These are phyloP conservation scores for Diplodia intermedia DNA, from an alignment of 2,329 filamentous ascomycete species.

Conservation along the genomic window DNA sequence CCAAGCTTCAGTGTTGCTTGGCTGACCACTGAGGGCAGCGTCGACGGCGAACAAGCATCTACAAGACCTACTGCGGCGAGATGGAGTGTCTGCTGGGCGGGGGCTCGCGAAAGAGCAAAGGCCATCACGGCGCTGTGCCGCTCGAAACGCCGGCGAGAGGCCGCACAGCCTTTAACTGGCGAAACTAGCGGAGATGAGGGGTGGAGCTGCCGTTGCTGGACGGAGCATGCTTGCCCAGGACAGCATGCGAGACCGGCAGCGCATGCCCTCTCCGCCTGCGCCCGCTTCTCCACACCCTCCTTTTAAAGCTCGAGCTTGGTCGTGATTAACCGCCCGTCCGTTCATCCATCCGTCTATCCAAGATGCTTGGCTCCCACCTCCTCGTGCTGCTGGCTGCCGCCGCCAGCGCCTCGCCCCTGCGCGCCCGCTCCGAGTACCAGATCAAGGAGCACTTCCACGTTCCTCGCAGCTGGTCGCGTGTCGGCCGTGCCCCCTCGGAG, in stretches of 20 bases:
- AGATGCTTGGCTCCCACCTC: slow-evolving; percentile 24
- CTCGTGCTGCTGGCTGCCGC: slow-evolving; percentile 23
- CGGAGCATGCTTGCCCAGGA: background rate
- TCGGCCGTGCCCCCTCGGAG: slow-evolving; percentile 56
- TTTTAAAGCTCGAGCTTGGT: background rate
- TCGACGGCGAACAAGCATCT: background rate
- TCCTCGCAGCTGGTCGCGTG: slow-evolving; percentile 59
- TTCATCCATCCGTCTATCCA: background rate
- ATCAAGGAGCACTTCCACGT: slow-evolving; percentile 64
- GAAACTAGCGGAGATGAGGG: slow-evolving; percentile 10
- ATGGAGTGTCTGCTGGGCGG: background rate
- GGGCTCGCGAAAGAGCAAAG: slow-evolving; percentile 11
- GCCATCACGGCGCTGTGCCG: slow-evolving; percentile 8
- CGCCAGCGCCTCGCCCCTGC: slow-evolving; percentile 22
- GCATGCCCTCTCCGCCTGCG: background rate
- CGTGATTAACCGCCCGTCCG: background rate
- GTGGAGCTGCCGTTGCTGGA: slow-evolving; percentile 4
- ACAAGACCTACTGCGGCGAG: too few species aligned
- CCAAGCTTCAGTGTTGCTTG: background rate
- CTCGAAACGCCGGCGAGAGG: background rate
- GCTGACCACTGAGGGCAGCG: background rate
- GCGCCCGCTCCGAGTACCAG: slow-evolving; percentile 52
- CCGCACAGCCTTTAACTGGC: background rate
- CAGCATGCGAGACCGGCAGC: background rate
- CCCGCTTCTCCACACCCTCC: background rate